Percentiles rank a stretch among this genome's conserved stretches.
phyloP scores from a whole-genome alignment of 169 alveolate species.

The Plasmodium fragile region DNA sequence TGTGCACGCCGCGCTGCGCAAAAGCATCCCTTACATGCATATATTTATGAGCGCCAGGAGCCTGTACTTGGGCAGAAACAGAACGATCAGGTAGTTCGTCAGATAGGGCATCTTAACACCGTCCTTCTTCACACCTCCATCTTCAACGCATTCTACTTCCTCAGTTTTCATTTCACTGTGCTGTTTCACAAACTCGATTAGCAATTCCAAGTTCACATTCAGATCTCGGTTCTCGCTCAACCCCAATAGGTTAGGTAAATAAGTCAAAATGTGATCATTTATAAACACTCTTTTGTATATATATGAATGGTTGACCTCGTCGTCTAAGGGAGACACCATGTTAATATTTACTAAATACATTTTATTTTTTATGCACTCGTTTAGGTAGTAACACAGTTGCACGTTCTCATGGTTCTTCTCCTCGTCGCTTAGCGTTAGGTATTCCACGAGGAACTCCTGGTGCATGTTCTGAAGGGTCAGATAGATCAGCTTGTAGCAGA shows the following conservation, averaged over 20 bases:
- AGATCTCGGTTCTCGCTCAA: constrained; percentile 29
- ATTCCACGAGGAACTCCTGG: constrained; percentile 59
- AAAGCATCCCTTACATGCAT: constrained; percentile 29
- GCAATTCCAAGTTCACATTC: constrained; percentile 31
- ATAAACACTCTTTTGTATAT: constrained; percentile 31
- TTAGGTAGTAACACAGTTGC: constrained; percentile 52
- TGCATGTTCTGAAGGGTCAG: constrained; percentile 82
- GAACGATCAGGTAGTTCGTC: constrained; percentile 58
- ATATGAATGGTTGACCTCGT: constrained; percentile 35
- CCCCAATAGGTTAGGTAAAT: constrained; percentile 34
- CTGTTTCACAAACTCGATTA: constrained; percentile 19
- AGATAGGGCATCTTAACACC: constrained; percentile 44
- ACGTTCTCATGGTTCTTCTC: constrained; percentile 44
- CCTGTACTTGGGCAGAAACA: constrained; percentile 59
- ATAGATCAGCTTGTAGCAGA: constrained; percentile 78
- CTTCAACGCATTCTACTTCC: not conserved
- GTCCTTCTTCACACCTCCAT: not conserved
- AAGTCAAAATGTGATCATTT: constrained; percentile 30
- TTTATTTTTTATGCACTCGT: constrained; percentile 56
- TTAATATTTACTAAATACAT: constrained; percentile 64
- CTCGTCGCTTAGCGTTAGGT: constrained; percentile 50
- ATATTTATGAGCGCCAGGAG: constrained; percentile 63
- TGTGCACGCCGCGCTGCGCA: too few species aligned
- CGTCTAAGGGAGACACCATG: constrained; percentile 55
- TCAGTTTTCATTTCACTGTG: constrained; percentile 15